Conservation (phyloP, 2,329 filamentous ascomycete species). For the Arthrocladium fulminans region DNA sequence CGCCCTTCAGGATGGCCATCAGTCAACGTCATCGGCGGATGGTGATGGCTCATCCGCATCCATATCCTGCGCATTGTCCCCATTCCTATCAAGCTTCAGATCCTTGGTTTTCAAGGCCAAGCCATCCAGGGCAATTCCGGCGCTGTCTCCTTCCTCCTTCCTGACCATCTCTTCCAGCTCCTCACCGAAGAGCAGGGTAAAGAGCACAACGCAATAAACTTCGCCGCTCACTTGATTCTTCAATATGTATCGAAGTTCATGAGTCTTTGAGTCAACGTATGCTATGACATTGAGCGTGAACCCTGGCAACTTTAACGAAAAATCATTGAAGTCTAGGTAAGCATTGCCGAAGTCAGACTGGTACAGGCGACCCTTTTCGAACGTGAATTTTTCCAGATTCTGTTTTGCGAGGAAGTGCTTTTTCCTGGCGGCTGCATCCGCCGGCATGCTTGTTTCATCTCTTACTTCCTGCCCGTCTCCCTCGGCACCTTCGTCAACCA, state of each 20-base stretch:
- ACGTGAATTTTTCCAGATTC: constrained; percentile 49
- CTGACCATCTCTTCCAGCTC: constrained; percentile 20
- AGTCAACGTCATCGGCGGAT: constrained; percentile 5
- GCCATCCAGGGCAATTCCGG: neutral
- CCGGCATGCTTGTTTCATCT: constrained; percentile 43
- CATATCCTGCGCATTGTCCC: neutral
- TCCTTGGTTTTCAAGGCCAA: constrained; percentile 1
- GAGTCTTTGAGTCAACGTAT: constrained; percentile 57
- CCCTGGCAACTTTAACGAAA: constrained; percentile 32
- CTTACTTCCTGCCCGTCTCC: constrained; percentile 45
- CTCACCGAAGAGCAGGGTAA: constrained; percentile 55
- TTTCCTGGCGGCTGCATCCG: constrained; percentile 45
- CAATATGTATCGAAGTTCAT: constrained; percentile 82
- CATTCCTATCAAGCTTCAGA: neutral
- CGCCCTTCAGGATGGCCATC: neutral
- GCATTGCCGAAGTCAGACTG: constrained; percentile 76
- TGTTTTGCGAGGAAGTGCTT: constrained; percentile 52
- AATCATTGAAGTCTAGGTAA: constrained; percentile 72
- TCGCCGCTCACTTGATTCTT: constrained; percentile 67
- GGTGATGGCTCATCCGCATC: neutral
- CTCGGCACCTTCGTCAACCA: constrained; percentile 59
- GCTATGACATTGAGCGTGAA: constrained; percentile 30
- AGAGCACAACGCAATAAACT: constrained; percentile 71
- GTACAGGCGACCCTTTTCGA: constrained; percentile 55
- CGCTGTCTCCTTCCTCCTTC: constrained; percentile 11